Percentiles rank a stretch among this genome's conserved stretches.
Conservation (phyloP, 2,329 filamentous ascomycete species). For the Diaporthe sp. region DNA sequence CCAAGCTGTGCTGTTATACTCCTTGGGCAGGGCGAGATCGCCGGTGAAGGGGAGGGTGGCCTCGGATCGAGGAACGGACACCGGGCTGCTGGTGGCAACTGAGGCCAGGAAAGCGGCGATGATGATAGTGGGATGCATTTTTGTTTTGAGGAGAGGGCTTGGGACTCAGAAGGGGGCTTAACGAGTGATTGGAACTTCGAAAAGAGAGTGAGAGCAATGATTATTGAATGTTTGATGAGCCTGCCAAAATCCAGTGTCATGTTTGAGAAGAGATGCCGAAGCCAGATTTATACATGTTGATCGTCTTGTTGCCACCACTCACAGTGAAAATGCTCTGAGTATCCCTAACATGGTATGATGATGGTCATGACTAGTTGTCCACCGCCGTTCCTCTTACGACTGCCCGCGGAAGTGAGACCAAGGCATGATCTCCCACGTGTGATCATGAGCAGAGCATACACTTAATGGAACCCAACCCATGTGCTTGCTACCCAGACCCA, state of each 20-base stretch:
- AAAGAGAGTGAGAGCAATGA: background rate
- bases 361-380: conserved; percentile 11
- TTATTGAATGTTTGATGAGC: background rate
- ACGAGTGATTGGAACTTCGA: background rate
- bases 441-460: background rate
- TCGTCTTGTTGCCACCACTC: background rate
- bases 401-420: background rate
- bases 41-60: conserved; percentile 3
- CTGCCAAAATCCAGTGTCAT: background rate
- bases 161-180: background rate
- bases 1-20: conserved; percentile 12
- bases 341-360: no score
- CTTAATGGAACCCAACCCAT: background rate
- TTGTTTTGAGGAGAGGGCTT: background rate
- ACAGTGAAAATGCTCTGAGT: background rate
- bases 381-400: background rate
- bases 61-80: background rate
- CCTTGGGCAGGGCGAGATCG: background rate
- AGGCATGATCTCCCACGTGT: background rate
- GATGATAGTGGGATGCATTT: background rate
- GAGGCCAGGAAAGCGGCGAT: conserved; percentile 12
- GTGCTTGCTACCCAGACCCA: background rate
- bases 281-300: background rate
- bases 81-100: conserved; percentile 3
- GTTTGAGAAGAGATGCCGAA: background rate